Base-by-base conservation (phyloP, 495 filamentous ascomycete species). In the Viridothelium virens region DNA sequence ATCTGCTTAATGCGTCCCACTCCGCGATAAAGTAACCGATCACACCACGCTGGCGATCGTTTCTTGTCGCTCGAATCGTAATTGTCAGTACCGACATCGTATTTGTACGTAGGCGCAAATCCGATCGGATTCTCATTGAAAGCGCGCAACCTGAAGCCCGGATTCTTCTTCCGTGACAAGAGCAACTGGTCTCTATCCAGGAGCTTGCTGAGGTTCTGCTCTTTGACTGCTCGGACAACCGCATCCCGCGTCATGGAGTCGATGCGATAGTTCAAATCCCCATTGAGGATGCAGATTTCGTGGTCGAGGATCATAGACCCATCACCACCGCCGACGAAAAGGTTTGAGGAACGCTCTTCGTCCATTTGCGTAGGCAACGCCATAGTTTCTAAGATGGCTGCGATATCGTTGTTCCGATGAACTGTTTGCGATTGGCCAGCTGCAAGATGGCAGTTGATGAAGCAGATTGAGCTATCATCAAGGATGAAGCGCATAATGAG, bases 251-350 rank as follows among this genome's bases (percentile, higher is more conserved):
- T 87, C 82, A 97, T 96, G n/a, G 91, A 88, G 75, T 98, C 94
- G 71, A 98, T 97, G 48, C 94, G 92, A 77, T 98, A 98, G 75
- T 98, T 98, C 53, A 98, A 84, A 73, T 98, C 94, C 18, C 94
- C 94, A 73, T 97, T 97, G 25, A 97, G 77, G 62, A 98, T 86
- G 72, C 94, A 98, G 25, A 97, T 87, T 75, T 98, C 94, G 71
- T 98, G 93, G 70, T 98, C 94, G 62, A 97, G 84, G 62, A 98
- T 89, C 92, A 97, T 95, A 33, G 87, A 89, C 10, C 94, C 94
- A 72, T 98, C 94, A 16, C 94, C 94, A 41, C 94, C 94, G 36
- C 90, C 88, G 12, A 91, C 84, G 72, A 88, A 98, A 68, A 87
- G 88, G 73, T 96, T 86, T 38, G 87, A 79, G 16, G 88, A 85